Percentiles rank a stretch among this genome's conserved stretches.
These are phyloP conservation scores for Rhazya stricta DNA, from an alignment of 257 asterid genomes.

Conservation along the genomic window DNA sequence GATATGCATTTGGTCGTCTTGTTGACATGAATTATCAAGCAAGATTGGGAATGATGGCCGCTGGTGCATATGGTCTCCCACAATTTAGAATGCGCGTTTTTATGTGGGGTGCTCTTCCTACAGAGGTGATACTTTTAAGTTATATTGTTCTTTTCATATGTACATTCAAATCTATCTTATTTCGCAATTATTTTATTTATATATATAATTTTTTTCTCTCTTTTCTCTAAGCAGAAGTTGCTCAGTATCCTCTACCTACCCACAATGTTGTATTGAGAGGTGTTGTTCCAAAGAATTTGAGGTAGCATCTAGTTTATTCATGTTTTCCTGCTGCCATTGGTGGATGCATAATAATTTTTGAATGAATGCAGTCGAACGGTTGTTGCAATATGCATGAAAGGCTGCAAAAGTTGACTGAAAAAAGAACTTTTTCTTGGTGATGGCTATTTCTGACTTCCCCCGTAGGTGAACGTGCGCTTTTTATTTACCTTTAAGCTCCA, in stretches of 20 bases:
- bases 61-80: constrained; percentile 86
- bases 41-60: constrained; percentile 76
- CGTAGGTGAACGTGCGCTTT: constrained; percentile 30
- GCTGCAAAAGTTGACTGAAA: constrained; percentile 22
- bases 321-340: neutral
- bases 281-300: constrained; percentile 59
- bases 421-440: constrained; percentile 54
- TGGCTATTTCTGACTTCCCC: constrained; percentile 86
- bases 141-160: neutral
- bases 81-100: constrained; percentile 77
- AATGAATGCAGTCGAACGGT: constrained; percentile 35
- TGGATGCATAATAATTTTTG: neutral
- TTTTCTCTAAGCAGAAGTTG: constrained; percentile 32
- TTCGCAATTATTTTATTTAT: constrained; percentile 3
- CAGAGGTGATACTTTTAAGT: constrained; percentile 40
- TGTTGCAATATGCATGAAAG: constrained; percentile 54
- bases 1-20: constrained; percentile 70
- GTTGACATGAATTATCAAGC: constrained; percentile 67
- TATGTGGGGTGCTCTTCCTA: constrained; percentile 73
- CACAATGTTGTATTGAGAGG: constrained; percentile 59
- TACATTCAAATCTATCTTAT: neutral
- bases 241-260: constrained; percentile 81
- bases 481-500: neutral
- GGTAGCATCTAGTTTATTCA: constrained; percentile 25
- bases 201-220: neutral